phyloP scores from a whole-genome alignment of 768 basidiomycete species.

The Mycena latifolia region DNA sequence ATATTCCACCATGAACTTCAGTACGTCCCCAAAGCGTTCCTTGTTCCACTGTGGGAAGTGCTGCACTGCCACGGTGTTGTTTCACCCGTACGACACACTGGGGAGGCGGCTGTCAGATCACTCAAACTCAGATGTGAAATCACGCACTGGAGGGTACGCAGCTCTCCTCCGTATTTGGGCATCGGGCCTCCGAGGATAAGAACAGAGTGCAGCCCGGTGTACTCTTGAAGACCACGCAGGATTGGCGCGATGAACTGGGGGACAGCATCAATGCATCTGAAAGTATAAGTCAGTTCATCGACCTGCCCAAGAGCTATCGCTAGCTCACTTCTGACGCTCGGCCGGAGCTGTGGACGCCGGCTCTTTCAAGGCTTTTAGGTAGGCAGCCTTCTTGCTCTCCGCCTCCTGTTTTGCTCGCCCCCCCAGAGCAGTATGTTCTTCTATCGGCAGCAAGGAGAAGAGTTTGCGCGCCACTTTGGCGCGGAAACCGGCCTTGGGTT shows the following conservation, averaged over 20 bases:
- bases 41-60: slow-evolving; percentile 21
- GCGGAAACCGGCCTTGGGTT: neutral
- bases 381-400: neutral
- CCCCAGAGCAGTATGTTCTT: neutral
- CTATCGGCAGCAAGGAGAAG: neutral
- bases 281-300: neutral
- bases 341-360: neutral
- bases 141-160: neutral
- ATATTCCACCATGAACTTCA: slow-evolving; percentile 16
- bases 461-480: neutral
- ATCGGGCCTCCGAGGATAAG: neutral
- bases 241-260: neutral
- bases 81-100: slow-evolving; percentile 2
- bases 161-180: neutral
- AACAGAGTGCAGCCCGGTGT: slow-evolving; percentile 1
- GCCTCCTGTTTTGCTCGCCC: neutral
- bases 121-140: neutral
- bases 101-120: neutral
- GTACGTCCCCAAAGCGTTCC: slow-evolving; percentile 1
- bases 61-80: neutral
- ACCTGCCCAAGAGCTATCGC: neutral
- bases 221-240: neutral
- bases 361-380: neutral
- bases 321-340: neutral
- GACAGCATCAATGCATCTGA: neutral